phyloP scores from a whole-genome alignment of 192 early-diverging fungal species.

The Coemansia sp. region DNA sequence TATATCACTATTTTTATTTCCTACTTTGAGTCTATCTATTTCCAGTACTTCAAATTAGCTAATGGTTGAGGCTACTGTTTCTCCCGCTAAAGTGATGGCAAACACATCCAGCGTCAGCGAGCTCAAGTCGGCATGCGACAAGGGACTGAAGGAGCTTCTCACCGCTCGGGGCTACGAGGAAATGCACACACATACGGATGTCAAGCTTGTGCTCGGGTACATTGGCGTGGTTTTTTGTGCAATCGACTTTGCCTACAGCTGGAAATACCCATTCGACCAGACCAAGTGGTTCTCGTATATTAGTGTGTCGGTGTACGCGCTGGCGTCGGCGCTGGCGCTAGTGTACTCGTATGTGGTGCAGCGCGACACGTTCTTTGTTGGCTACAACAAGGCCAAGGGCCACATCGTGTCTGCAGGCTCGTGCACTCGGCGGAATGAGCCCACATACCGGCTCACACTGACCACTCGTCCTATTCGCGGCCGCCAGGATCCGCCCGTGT shows the following conservation, averaged over 20 bases:
- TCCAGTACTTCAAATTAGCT: background rate
- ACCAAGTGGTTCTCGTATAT: constrained; percentile 64
- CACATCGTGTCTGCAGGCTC: constrained; percentile 61
- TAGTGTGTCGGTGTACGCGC: constrained; percentile 61
- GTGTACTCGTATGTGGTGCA: constrained; percentile 64
- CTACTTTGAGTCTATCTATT: background rate
- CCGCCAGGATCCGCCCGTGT: constrained; percentile 56
- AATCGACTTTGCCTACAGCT: constrained; percentile 69
- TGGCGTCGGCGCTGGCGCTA: constrained; percentile 53
- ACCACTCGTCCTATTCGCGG: constrained; percentile 54
- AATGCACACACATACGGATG: constrained; percentile 80
- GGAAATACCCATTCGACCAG: constrained; percentile 66
- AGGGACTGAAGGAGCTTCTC: constrained; percentile 58
- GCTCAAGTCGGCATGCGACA: constrained; percentile 69
- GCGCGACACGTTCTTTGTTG: constrained; percentile 70
- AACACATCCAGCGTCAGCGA: constrained; percentile 58
- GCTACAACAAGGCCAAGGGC: constrained; percentile 61
- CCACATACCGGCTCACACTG: constrained; percentile 62
- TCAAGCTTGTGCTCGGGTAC: constrained; percentile 83
- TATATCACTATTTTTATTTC: background rate
- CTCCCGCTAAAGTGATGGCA: constrained; percentile 28
- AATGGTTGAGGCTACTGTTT: constrained; percentile 2
- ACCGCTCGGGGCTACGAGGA: constrained; percentile 62
- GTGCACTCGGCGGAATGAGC: constrained; percentile 53
- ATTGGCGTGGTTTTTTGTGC: constrained; percentile 73